Conservation (phyloP, 2,329 filamentous ascomycete species). For the Hypocrella siamensis region DNA sequence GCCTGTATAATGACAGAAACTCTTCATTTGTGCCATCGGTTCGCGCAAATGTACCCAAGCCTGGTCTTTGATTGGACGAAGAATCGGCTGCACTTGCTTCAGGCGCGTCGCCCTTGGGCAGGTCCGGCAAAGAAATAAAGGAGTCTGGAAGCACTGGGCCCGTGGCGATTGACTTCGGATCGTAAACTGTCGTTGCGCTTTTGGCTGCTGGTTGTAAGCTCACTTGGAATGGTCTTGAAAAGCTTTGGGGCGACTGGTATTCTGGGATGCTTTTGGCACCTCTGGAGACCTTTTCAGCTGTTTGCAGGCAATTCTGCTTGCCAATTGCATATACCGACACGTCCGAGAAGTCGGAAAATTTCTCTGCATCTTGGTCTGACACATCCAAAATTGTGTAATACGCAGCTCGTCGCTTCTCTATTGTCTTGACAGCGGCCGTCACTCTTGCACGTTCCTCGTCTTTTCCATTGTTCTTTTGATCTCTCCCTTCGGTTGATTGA, state of each 20-base stretch:
- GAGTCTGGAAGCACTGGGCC: constrained; percentile 27
- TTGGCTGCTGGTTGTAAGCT: constrained; percentile 24
- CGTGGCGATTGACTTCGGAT: constrained; percentile 27
- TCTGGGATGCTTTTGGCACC: constrained; percentile 32
- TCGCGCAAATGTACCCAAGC: too few species aligned
- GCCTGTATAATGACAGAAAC: constrained; percentile 59
- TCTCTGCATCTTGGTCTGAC: constrained; percentile 36
- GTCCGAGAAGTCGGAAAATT: constrained; percentile 22
- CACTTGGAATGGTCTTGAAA: constrained; percentile 63
- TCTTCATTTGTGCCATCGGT: constrained; percentile 29
- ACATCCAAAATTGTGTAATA: constrained; percentile 49
- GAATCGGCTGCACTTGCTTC: too few species aligned
- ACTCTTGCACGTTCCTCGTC: constrained; percentile 21
- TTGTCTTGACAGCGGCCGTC: constrained; percentile 30
- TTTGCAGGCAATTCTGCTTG: constrained; percentile 8
- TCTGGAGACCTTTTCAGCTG: background rate
- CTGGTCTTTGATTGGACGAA: too few species aligned
- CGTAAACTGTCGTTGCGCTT: constrained; percentile 14
- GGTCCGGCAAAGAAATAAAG: too few species aligned
- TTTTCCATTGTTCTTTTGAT: constrained; percentile 21
- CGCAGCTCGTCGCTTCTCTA: constrained; percentile 35
- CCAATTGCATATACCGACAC: constrained; percentile 34
- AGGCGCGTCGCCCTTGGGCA: too few species aligned
- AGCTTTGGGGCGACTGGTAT: constrained; percentile 58
- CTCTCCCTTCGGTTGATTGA: constrained; percentile 22